These are phyloP conservation scores for Seminavis robusta DNA, from an alignment of 108 stramenopile species.

Conservation along the genomic window DNA sequence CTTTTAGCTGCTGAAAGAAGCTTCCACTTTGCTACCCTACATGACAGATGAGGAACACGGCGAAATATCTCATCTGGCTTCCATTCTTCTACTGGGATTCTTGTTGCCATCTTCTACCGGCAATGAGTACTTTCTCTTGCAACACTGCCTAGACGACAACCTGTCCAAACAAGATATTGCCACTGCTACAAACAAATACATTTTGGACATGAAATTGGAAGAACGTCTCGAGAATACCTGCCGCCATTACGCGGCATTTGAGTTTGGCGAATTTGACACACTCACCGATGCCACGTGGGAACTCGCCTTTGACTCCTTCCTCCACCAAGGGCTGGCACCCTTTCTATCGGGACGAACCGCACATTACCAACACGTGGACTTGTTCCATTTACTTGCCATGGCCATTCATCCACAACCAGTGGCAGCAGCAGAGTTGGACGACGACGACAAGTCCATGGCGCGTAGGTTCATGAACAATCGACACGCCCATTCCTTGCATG, in stretches of 20 bases:
- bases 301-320: constrained; percentile 24
- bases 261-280: constrained; percentile 36
- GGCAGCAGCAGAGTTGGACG: background rate
- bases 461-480: constrained; percentile 21
- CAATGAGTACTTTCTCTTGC: constrained; percentile 32
- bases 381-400: constrained; percentile 51
- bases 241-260: constrained; percentile 16
- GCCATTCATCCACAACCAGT: constrained; percentile 32
- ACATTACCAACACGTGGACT: constrained; percentile 31
- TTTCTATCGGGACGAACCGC: constrained; percentile 32
- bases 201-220: constrained; percentile 30
- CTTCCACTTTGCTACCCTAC: constrained; percentile 17
- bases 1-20: constrained; percentile 35
- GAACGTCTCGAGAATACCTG: constrained; percentile 29
- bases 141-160: constrained; percentile 14
- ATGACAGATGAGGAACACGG: constrained; percentile 50
- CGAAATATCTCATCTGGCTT: constrained; percentile 21
- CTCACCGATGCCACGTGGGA: constrained; percentile 27
- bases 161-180: background rate
- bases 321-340: constrained; percentile 24
- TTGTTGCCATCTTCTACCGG: constrained; percentile 47
- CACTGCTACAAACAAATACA: constrained; percentile 4
- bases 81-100: constrained; percentile 42
- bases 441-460: constrained; percentile 9
- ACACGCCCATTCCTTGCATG: constrained; percentile 27